Percentiles rank a stretch among this genome's conserved stretches.
Conservation (phyloP, 106 monocot genomes). For the Hemerocallis citrina region DNA sequence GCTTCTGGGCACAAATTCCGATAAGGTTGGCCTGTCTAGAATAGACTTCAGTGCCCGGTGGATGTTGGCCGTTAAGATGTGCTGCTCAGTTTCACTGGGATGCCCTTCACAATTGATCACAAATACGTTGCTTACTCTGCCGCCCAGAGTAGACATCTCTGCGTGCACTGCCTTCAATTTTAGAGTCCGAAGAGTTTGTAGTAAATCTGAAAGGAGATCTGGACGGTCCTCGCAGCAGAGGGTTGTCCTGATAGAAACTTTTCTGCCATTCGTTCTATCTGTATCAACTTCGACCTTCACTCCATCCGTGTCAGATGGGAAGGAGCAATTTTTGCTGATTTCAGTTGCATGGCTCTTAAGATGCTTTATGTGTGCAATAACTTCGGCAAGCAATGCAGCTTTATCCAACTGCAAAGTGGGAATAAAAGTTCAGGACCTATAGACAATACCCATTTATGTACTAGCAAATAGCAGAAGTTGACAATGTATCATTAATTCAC, state of each 20-base stretch:
- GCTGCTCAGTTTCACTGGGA: neutral
- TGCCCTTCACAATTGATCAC: constrained; percentile 27
- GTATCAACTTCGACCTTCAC: constrained; percentile 36
- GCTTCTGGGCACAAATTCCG: constrained; percentile 43
- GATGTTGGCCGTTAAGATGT: constrained; percentile 24
- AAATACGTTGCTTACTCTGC: constrained; percentile 56
- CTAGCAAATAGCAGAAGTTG: no score
- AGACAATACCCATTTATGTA: neutral
- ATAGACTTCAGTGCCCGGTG: constrained; percentile 55
- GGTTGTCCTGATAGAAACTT: constrained; percentile 45
- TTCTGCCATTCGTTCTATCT: no score
- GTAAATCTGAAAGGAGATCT: constrained; percentile 66
- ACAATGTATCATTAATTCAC: no score
- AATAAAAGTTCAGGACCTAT: no score
- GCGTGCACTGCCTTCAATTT: constrained; percentile 37
- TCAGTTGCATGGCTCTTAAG: constrained; percentile 48
- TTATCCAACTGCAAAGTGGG: constrained; percentile 74
- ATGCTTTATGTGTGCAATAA: constrained; percentile 57
- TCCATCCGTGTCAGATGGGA: constrained; percentile 66
- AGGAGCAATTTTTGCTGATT: constrained; percentile 24
- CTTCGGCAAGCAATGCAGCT: constrained; percentile 70
- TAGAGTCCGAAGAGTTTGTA: constrained; percentile 34
- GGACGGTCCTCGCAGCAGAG: constrained; percentile 73
- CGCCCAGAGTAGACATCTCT: constrained; percentile 67
- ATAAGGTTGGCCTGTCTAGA: constrained; percentile 32